A percentile compares a stretch with the other conserved stretches of the same genome.
phyloP scores from a whole-genome alignment of 495 filamentous ascomycete species.

The Chaetomidium leptoderma region DNA sequence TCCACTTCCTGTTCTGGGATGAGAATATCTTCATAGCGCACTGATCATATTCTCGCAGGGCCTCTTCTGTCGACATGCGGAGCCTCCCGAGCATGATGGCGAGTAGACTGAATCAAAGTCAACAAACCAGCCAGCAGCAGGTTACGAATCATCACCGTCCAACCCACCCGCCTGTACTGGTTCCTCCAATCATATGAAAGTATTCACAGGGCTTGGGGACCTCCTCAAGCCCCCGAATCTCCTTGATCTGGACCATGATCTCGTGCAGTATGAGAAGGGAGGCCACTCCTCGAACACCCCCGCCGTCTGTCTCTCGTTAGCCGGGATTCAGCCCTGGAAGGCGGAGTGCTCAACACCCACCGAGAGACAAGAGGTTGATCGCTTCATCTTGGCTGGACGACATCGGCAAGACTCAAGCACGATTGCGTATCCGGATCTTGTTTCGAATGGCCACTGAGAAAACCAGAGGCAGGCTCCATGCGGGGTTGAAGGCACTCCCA shows the following conservation, averaged over 20 bases:
- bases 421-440: too few species aligned
- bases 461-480: too few species aligned
- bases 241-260: constrained; percentile 33
- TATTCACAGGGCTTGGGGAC: constrained; percentile 36
- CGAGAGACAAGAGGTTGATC: constrained; percentile 21
- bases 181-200: constrained; percentile 40
- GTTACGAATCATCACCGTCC: not conserved
- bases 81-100: constrained; percentile 37
- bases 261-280: constrained; percentile 32
- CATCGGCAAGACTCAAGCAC: not conserved
- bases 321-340: not conserved
- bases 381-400: not conserved
- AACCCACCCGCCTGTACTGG: constrained; percentile 38
- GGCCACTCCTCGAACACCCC: constrained; percentile 36
- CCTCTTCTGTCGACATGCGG: constrained; percentile 30
- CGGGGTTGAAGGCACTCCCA: too few species aligned
- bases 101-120: constrained; percentile 24
- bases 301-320: constrained; percentile 29
- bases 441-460: too few species aligned
- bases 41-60: constrained; percentile 25
- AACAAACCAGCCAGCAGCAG: not conserved
- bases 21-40: constrained; percentile 28
- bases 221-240: constrained; percentile 6
- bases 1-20: constrained; percentile 24
- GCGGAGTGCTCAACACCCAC: not conserved